Percentiles rank a stretch among this genome's conserved stretches.
Conservation (phyloP, 371 early-diverging fungal species). For the Phascolomyces articulosus region DNA sequence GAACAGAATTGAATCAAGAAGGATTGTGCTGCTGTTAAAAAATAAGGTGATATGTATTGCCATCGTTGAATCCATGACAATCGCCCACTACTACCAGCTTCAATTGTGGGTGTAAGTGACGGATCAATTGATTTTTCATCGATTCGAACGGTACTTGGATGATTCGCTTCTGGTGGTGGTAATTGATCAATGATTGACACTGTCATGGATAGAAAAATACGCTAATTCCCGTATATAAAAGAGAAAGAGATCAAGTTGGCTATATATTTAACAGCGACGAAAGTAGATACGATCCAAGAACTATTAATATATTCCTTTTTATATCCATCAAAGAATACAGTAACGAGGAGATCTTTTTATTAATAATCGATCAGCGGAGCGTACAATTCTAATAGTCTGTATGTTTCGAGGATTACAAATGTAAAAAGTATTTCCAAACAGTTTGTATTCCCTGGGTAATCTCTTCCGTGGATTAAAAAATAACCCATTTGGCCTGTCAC, state of each 20-base stretch:
- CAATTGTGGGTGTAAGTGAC: background rate
- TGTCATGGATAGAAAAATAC: background rate
- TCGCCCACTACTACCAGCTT: too few species aligned
- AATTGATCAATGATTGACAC: background rate
- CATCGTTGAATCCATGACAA: slow-evolving; percentile 8
- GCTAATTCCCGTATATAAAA: too few species aligned
- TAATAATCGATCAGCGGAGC: background rate
- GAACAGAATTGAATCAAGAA: slow-evolving; percentile 20
- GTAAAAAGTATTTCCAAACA: too few species aligned
- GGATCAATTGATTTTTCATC: background rate
- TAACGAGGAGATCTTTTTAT: background rate
- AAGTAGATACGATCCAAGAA: too few species aligned
- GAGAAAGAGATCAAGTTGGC: background rate
- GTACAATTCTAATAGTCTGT: too few species aligned
- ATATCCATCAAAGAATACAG: too few species aligned
- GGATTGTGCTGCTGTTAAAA: slow-evolving; percentile 19
- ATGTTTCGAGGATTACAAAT: too few species aligned
- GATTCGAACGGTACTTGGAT: background rate
- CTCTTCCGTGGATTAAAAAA: background rate
- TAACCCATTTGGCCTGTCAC: background rate
- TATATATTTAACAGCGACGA: too few species aligned
- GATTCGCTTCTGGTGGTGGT: background rate
- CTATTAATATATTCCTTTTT: too few species aligned
- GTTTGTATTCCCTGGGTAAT: background rate
- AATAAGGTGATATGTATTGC: slow-evolving; percentile 7